Percentiles rank a stretch among this genome's conserved stretches.
phyloP scores from a whole-genome alignment of 2,329 filamentous ascomycete genomes.

The Colletotrichum falcatum region DNA sequence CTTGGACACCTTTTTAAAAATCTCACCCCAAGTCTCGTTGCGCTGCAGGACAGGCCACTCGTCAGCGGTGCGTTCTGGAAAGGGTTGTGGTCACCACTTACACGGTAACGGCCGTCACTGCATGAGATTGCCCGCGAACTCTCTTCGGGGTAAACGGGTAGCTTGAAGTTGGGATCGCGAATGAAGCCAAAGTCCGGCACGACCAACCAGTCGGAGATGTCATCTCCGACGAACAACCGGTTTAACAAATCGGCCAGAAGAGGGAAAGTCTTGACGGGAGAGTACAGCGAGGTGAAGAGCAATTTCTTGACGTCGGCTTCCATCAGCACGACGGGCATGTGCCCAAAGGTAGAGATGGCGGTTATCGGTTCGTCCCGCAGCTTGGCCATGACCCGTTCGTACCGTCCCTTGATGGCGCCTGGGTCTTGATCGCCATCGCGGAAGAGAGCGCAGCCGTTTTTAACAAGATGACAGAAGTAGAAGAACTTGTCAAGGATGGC shows the following conservation, averaged over 20 bases:
- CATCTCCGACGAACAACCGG: constrained; percentile 45
- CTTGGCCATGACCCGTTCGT: constrained; percentile 47
- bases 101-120: constrained; percentile 48
- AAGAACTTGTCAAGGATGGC: constrained; percentile 60
- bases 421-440: constrained; percentile 48
- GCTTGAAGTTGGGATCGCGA: constrained; percentile 25
- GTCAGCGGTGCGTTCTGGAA: neutral
- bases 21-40: constrained; percentile 48
- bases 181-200: constrained; percentile 36
- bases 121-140: constrained; percentile 45
- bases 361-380: constrained; percentile 52
- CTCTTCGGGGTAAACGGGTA: constrained; percentile 32
- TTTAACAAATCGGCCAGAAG: constrained; percentile 50
- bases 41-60: constrained; percentile 40
- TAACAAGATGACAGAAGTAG: constrained; percentile 59
- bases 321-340: constrained; percentile 53
- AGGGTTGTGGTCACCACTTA: neutral
- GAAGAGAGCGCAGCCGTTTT: constrained; percentile 53
- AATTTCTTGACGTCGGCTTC: constrained; percentile 52
- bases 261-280: constrained; percentile 49
- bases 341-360: constrained; percentile 46
- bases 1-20: constrained; percentile 48
- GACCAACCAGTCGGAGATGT: constrained; percentile 20
- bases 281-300: constrained; percentile 52
- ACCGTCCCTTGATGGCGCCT: constrained; percentile 46